phyloP scores from a whole-genome alignment of 441 rosid species.

The California macrophylla region DNA sequence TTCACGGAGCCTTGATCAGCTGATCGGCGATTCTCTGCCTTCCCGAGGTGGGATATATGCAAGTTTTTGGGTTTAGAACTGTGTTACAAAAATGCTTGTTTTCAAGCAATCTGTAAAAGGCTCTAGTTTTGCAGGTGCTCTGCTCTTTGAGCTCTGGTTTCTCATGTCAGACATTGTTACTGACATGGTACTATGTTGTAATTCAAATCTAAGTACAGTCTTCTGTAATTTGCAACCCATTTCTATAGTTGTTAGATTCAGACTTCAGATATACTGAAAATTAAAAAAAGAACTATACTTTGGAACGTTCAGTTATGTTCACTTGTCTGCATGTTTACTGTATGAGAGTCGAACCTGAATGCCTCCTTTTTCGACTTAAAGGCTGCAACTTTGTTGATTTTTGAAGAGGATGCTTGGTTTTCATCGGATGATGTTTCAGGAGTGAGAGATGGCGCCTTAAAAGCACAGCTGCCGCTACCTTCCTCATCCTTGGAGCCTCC shows the following conservation, averaged over 20 bases:
- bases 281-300: too few species aligned
- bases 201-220: not conserved
- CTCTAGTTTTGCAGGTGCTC: not conserved
- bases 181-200: not conserved
- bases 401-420: constrained; percentile 19
- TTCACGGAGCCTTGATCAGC: not conserved
- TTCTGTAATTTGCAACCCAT: too few species aligned
- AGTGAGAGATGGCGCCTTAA: constrained; percentile 11
- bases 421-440: constrained; percentile 13
- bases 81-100: not conserved
- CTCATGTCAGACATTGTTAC: not conserved
- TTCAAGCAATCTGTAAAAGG: not conserved
- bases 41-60: not conserved
- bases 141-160: not conserved
- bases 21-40: not conserved
- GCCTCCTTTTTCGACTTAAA: not conserved
- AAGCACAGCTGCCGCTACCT: not conserved
- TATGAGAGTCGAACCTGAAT: not conserved
- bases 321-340: too few species aligned
- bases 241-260: too few species aligned
- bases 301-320: too few species aligned
- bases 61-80: not conserved
- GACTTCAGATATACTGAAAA: too few species aligned
- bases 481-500: constrained; percentile 17
- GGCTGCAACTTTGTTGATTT: constrained; percentile 1